These are phyloP conservation scores for Trametes polyzona DNA, from an alignment of 1,284 basidiomycete genomes.

Conservation along the genomic window DNA sequence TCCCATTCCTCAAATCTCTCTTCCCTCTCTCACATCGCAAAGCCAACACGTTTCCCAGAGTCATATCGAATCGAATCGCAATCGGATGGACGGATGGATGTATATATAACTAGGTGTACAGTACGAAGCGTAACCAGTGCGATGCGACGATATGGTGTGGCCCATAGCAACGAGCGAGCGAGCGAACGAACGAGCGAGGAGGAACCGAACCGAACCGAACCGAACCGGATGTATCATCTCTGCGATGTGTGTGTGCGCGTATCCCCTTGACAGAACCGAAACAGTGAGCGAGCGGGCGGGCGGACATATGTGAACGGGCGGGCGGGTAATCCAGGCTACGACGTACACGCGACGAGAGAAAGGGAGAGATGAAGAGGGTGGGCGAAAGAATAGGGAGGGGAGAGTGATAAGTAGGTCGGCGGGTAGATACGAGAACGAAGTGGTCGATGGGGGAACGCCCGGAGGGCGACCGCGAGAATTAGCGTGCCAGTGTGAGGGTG, in stretches of 20 bases:
- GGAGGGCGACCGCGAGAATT: constrained; percentile 6
- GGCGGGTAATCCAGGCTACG: constrained; percentile 14
- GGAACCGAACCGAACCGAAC: no score
- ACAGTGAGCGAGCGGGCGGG: constrained; percentile 7
- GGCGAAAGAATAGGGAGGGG: not conserved
- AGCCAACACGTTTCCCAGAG: no score
- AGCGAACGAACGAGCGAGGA: no score
- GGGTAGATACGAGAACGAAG: no score
- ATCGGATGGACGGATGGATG: not conserved
- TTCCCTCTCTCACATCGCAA: no score
- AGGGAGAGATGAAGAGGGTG: not conserved
- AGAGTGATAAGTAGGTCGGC: no score
- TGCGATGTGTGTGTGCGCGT: not conserved
- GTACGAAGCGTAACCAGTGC: constrained; percentile 22
- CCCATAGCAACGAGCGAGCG: constrained; percentile 24
- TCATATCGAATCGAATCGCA: not conserved
- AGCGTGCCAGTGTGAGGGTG: constrained; percentile 10
- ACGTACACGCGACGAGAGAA: constrained; percentile 10
- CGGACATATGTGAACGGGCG: constrained; percentile 3
- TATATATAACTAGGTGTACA: constrained; percentile 27
- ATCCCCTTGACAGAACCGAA: constrained; percentile 4
- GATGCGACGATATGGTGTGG: no score
- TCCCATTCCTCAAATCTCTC: no score
- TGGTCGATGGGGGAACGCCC: not conserved
- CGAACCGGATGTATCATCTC: no score